Evolutionary conservation across 2,329 filamentous ascomycete genomes (phyloP).

Genomic region (Diaporthe helianthi): DNA sequence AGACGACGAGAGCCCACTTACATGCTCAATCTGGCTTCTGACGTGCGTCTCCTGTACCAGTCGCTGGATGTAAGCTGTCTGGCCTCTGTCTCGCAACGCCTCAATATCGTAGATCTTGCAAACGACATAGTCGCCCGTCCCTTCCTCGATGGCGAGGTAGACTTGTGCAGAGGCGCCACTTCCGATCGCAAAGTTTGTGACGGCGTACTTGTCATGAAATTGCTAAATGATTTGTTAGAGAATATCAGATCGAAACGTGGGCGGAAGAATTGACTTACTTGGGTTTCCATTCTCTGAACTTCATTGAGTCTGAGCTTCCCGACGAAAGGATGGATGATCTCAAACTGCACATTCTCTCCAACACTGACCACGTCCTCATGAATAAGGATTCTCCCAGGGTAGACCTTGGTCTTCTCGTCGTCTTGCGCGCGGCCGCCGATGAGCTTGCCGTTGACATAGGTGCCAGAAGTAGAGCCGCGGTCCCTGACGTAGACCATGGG

Average conservation of each 20-base stretch:
- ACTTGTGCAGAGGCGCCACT: conserved; percentile 61
- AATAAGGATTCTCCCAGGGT: conserved; percentile 55
- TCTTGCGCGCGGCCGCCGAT: conserved; percentile 48
- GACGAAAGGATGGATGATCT: conserved; percentile 41
- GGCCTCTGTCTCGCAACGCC: conserved; percentile 37
- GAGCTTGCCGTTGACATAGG: conserved; percentile 55
- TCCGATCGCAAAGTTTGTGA: conserved; percentile 60
- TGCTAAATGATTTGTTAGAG: conserved; percentile 43
- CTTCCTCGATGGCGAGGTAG: conserved; percentile 59
- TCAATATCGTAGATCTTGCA: conserved; percentile 71
- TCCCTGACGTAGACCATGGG: conserved; percentile 63
- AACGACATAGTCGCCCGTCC: conserved; percentile 65
- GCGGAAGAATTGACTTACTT: conserved; percentile 39
- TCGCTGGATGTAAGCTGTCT: conserved; percentile 44
- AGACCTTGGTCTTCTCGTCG: conserved; percentile 39
- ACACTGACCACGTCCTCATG: conserved; percentile 58
- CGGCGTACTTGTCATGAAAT: conserved; percentile 55
- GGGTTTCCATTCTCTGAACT: conserved; percentile 45
- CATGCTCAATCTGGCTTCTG: conserved; percentile 60
- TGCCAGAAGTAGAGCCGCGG: conserved; percentile 60
- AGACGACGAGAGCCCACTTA: conserved; percentile 43
- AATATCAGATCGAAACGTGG: not conserved
- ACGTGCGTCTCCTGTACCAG: conserved; percentile 57
- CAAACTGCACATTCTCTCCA: conserved; percentile 46
- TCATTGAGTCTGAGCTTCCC: conserved; percentile 35